phyloP scores from a whole-genome alignment of 2,329 filamentous ascomycete genomes.

The Penicillium sp. region DNA sequence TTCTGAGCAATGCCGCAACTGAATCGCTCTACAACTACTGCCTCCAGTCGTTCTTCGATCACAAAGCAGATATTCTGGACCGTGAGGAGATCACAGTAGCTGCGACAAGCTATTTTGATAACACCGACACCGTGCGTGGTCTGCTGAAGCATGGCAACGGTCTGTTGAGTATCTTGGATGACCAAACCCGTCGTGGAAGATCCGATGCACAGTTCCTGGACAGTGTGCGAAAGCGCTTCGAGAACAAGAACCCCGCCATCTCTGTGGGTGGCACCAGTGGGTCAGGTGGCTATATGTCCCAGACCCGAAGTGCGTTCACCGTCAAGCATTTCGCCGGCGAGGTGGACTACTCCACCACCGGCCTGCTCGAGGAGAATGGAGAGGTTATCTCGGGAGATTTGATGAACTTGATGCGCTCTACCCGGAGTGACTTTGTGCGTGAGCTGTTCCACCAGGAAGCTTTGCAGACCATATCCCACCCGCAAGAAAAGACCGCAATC shows the following conservation, averaged over 20 bases:
- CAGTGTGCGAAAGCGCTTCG: constrained; percentile 86
- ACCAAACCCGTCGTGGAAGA: constrained; percentile 87
- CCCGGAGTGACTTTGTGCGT: constrained; percentile 83
- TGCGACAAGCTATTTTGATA: constrained; percentile 96
- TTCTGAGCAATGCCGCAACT: constrained; percentile 90
- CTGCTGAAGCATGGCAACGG: constrained; percentile 91
- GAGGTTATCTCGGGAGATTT: constrained; percentile 94
- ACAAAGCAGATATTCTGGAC: constrained; percentile 88
- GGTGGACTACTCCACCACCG: constrained; percentile 86
- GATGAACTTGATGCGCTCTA: constrained; percentile 87
- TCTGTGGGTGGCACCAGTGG: constrained; percentile 72
- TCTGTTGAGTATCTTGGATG: constrained; percentile 88
- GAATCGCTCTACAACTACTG: constrained; percentile 92
- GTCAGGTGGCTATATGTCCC: constrained; percentile 84
- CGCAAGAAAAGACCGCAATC: constrained; percentile 83
- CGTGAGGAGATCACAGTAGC: constrained; percentile 88
- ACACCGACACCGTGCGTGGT: constrained; percentile 88
- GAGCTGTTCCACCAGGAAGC: constrained; percentile 96
- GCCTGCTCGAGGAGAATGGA: constrained; percentile 89
- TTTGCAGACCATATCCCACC: constrained; percentile 88
- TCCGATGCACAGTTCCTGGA: constrained; percentile 89
- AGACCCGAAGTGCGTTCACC: constrained; percentile 75
- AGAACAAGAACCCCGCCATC: constrained; percentile 91
- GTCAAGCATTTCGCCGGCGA: constrained; percentile 95
- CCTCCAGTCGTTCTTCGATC: constrained; percentile 92